Evolutionary conservation across 257 asterid genomes (phyloP).

Genomic region (Solanum dulcamara): DNA sequence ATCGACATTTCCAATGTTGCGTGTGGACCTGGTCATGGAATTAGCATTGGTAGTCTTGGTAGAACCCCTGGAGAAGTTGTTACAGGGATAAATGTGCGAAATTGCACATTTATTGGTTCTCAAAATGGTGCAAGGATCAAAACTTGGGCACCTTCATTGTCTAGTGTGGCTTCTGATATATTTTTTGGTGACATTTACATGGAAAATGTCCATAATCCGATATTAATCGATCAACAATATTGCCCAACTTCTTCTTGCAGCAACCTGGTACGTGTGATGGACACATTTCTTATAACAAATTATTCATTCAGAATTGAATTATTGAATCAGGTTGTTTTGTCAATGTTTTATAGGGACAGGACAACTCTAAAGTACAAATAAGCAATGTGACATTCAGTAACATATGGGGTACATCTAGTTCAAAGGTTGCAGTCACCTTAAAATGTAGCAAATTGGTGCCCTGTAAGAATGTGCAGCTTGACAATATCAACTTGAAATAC

Average conservation of each 20-base stretch:
- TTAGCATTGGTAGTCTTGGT: conserved; percentile 66
- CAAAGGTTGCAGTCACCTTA: conserved; percentile 37
- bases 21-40: conserved; percentile 81
- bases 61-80: conserved; percentile 21
- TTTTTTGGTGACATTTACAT: conserved; percentile 33
- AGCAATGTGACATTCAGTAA: conserved; percentile 41
- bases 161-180: conserved; percentile 27
- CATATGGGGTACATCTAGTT: conserved; percentile 42
- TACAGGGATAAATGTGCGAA: conserved; percentile 17
- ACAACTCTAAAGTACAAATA: conserved; percentile 37
- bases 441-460: conserved; percentile 43
- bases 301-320: not conserved
- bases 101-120: conserved; percentile 32
- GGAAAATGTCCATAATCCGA: conserved; percentile 40
- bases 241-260: conserved; percentile 33
- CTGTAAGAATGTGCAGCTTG: conserved; percentile 37
- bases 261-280: conserved; percentile 8
- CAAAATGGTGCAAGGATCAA: conserved; percentile 67
- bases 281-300: not conserved
- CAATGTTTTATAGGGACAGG: conserved; percentile 26
- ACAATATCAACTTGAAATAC: conserved; percentile 36
- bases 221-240: conserved; percentile 56
- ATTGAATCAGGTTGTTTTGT: not conserved
- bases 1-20: conserved; percentile 23
- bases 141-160: conserved; percentile 44